Evolutionary conservation across 2,329 filamentous ascomycete species (phyloP), one percentile per base, ranked within the genome.

Genomic region (Talaromyces sp.): DNA sequence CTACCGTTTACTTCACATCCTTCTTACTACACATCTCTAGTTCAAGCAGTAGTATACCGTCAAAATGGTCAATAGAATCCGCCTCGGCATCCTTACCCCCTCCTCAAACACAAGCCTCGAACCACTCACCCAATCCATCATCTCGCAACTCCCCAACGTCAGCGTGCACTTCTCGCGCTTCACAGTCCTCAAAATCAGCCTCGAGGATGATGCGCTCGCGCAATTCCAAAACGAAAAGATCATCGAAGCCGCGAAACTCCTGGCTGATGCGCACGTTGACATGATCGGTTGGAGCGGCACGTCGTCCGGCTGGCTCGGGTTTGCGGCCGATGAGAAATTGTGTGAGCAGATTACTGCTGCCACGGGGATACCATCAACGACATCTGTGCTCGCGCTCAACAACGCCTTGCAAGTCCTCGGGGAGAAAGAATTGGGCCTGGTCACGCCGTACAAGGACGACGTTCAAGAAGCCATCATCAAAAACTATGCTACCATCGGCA

Each of bases 211-310:
- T 27, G 62, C 33, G 0, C 62, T 64, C n/a, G 43, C 19, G 10
- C 62, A 64, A 33, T 64, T 64, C 35, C 62, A 64, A 3, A 64
- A 57, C 1, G 62, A 60, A 6, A 64, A 64, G 33, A 64, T 64
- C 8, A 57, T 64, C n/a, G 56, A 64, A 37, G 62, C 62, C 7
- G 62, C 62, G 7, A 45, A 11, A 10, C 11, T 64, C 6, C 33
- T 64, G 6, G 62, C 62, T 9, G 62, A 64, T 50, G 62, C 62
- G 1, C 25, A 64, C 43, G 62, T 64, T 22, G 56, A 64, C 56
- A 59, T 64, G 62, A 64, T 64, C 45, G 62, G 62, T 39, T 64
- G 62, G 62, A 64, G 62, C 35, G 62, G 62, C 15, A 64, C 62
- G 25, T 64, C 62, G 25, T 64, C 62, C 7, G 62, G 62, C 35